Evolutionary conservation across 2,329 filamentous ascomycete species (phyloP).

Genomic region (Pyrenophora teres): DNA sequence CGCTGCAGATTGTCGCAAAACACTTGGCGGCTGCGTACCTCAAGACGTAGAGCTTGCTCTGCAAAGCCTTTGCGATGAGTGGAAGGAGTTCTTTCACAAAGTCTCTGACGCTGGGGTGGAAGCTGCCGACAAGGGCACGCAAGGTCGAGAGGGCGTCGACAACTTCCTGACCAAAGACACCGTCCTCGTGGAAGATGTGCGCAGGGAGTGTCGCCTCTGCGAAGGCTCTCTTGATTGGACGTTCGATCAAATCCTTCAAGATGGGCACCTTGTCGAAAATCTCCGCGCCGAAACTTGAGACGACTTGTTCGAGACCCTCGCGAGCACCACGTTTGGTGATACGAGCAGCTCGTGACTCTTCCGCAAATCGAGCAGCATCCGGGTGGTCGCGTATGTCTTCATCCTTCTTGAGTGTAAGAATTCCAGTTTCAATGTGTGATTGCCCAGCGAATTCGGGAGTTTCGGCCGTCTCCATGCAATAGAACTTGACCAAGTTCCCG

Average conservation of each 20-base stretch:
- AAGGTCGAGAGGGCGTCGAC: slow-evolving; percentile 93
- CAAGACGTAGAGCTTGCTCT: slow-evolving; percentile 87
- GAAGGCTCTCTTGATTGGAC: slow-evolving; percentile 77
- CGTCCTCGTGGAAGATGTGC: slow-evolving; percentile 74
- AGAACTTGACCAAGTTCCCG: slow-evolving; percentile 94
- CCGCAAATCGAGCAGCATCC: slow-evolving; percentile 87
- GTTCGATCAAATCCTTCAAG: slow-evolving; percentile 78
- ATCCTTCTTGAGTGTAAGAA: slow-evolving; percentile 94
- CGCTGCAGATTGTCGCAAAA: slow-evolving; percentile 94
- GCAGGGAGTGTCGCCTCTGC: slow-evolving; percentile 67
- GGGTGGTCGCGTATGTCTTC: slow-evolving; percentile 93
- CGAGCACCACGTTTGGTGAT: slow-evolving; percentile 93
- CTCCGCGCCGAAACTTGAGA: slow-evolving; percentile 74
- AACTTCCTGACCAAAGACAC: slow-evolving; percentile 83
- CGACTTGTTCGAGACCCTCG: slow-evolving; percentile 87
- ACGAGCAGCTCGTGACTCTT: slow-evolving; percentile 83
- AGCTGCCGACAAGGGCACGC: slow-evolving; percentile 88
- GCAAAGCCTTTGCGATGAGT: slow-evolving; percentile 82
- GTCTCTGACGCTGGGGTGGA: slow-evolving; percentile 73
- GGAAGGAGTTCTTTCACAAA: slow-evolving; percentile 86
- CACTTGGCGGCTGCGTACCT: slow-evolving; percentile 97
- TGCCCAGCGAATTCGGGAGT: slow-evolving; percentile 94
- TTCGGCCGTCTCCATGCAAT: slow-evolving; percentile 95
- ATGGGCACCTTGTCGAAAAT: slow-evolving; percentile 86
- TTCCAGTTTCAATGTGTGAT: slow-evolving; percentile 74